Base-by-base conservation (phyloP, 495 filamentous ascomycete species). In the Ascodesmis nigricans region DNA sequence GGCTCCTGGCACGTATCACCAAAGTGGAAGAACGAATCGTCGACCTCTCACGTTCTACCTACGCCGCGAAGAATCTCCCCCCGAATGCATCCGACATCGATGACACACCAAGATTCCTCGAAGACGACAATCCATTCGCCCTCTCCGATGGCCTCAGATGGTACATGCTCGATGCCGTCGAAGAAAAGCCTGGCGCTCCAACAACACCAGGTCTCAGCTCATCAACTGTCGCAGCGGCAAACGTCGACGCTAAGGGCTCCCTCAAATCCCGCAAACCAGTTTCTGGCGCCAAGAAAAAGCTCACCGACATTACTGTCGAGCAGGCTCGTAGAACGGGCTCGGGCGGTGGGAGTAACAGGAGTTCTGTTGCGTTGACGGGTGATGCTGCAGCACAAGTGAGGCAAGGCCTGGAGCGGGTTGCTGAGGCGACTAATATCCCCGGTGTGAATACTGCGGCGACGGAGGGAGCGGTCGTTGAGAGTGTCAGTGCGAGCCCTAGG, bases 61-160 rank as follows among this genome's bases (percentile, higher is more conserved):
- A n/a, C n/a, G 66, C 68, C 34, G 52, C 51, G 7, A 47, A 43
- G 21, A 71, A 63, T 19, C 45, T 49, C 2, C 45, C 44, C 5
- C 52, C 66, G 45, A 56, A 60, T 23, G 55, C 55, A 20, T 67
- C 60, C 52, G 70, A 73, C 33, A 35, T 45, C 15, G 33, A 35
- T 29, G n/a, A 19, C 13, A 18, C 27, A 24, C 68, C 66, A 3
- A n/a, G n/a, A n/a, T n/a, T n/a, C n/a, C 61, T 73, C n/a, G 80
- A 87, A 27, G 83, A 97, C 40, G 87, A 99, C 38, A 99, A 99
- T 50, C 87, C 87, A 1, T 99, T 95, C 46, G 83, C 92, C 42
- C 65, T 99, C 10, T 91, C 82, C 0, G 87, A 99, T 47, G 87
- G 87, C 11, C 60, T 99, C 11, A 67, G 84, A 19, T 99, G 87